Evolutionary conservation across 768 basidiomycete species (phyloP).

Genomic region (Agaricus subrufescens): DNA sequence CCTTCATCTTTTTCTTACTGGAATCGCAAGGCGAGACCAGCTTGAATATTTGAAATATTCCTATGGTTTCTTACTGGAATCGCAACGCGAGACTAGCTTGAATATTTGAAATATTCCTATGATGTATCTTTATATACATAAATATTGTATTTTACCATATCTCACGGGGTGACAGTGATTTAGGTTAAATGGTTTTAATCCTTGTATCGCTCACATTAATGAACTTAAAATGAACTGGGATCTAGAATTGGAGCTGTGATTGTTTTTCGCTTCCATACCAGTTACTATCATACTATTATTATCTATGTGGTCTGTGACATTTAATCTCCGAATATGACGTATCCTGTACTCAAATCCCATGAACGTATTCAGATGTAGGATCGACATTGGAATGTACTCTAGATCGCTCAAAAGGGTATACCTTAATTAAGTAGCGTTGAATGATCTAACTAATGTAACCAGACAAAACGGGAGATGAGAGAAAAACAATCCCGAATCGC

Average conservation of each 20-base stretch:
- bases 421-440: no score
- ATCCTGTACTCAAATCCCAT: no score
- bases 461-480: background rate
- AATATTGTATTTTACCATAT: background rate
- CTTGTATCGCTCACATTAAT: background rate
- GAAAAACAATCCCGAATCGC: background rate
- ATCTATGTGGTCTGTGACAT: no score
- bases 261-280: no score
- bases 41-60: background rate
- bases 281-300: no score
- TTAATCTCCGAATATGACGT: no score
- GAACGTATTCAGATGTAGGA: no score
- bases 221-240: no score
- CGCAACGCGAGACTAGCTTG: constrained; percentile 16
- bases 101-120: background rate
- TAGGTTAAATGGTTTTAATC: background rate
- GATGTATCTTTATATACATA: background rate
- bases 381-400: no score
- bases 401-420: no score
- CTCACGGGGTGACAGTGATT: background rate
- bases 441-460: no score
- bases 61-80: constrained; percentile 28
- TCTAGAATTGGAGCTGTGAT: no score
- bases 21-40: constrained; percentile 22
- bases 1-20: constrained; percentile 32